These are phyloP conservation scores for Gossypium raimondii DNA, from an alignment of 345 rosid genomes.

Conservation along the genomic window DNA sequence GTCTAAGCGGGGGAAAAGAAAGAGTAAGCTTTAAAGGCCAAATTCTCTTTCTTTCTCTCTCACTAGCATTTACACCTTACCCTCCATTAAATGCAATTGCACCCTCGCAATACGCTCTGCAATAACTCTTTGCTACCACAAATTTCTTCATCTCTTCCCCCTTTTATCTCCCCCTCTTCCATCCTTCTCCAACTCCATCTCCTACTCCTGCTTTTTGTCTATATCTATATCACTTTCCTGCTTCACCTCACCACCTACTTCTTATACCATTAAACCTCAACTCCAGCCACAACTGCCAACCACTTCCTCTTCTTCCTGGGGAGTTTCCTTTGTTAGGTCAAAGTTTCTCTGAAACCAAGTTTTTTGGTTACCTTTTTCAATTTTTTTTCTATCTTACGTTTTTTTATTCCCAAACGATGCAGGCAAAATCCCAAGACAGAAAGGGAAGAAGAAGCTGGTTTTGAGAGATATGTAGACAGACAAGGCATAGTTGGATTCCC, in stretches of 20 bases:
- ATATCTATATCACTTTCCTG: background rate
- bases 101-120: slow-evolving; percentile 71
- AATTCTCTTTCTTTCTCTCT: slow-evolving; percentile 17
- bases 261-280: background rate
- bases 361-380: background rate
- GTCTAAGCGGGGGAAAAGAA: background rate
- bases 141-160: slow-evolving; percentile 21
- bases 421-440: slow-evolving; percentile 19
- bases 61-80: slow-evolving; percentile 37
- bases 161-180: background rate
- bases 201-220: background rate
- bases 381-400: slow-evolving; percentile 6
- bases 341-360: background rate
- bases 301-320: background rate
- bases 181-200: background rate
- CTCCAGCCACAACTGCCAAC: background rate
- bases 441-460: background rate
- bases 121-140: slow-evolving; percentile 51
- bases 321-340: background rate
- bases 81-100: slow-evolving; percentile 72
- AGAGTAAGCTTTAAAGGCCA: slow-evolving; percentile 12
- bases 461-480: background rate
- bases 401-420: slow-evolving; percentile 15
- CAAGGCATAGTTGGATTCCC: background rate
- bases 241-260: background rate